Evolutionary conservation across 192 early-diverging fungal species (phyloP).

Genomic region (Kickxella alabastrina): DNA sequence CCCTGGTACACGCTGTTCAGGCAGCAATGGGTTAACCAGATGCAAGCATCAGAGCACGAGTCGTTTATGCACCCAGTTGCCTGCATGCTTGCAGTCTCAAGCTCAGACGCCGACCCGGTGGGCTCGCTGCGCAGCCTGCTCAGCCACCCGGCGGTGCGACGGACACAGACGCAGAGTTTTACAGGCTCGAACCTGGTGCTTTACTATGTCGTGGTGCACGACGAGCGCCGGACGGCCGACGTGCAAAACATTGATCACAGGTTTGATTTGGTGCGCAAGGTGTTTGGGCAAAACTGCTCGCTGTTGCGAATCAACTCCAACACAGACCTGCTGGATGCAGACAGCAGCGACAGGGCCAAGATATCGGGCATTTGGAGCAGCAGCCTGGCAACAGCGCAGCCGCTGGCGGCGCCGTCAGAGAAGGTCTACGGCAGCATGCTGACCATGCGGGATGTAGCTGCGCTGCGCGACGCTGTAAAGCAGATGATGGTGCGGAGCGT

Average conservation of each 20-base stretch:
- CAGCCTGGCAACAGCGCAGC: constrained; percentile 14
- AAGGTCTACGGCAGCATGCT: constrained; percentile 24
- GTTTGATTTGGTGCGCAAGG: constrained; percentile 45
- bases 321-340: constrained; percentile 16
- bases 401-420: constrained; percentile 4
- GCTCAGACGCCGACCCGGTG: constrained; percentile 72
- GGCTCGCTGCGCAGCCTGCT: constrained; percentile 60
- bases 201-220: constrained; percentile 84
- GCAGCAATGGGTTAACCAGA: constrained; percentile 47
- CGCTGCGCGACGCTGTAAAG: constrained; percentile 48
- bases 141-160: constrained; percentile 50
- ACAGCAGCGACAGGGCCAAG: constrained; percentile 18
- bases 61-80: constrained; percentile 94
- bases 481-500: constrained; percentile 71
- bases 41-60: constrained; percentile 82
- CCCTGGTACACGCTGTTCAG: constrained; percentile 88
- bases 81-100: constrained; percentile 65
- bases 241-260: constrained; percentile 38
- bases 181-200: constrained; percentile 77
- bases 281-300: constrained; percentile 41
- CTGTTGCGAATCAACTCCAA: constrained; percentile 44
- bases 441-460: constrained; percentile 48
- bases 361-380: constrained; percentile 37
- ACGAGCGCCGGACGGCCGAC: constrained; percentile 50
- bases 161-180: constrained; percentile 65